A percentile compares a stretch with the other conserved stretches of the same genome.
phyloP scores from a whole-genome alignment of 2,329 filamentous ascomycete genomes.

The Triangularia setosa region DNA sequence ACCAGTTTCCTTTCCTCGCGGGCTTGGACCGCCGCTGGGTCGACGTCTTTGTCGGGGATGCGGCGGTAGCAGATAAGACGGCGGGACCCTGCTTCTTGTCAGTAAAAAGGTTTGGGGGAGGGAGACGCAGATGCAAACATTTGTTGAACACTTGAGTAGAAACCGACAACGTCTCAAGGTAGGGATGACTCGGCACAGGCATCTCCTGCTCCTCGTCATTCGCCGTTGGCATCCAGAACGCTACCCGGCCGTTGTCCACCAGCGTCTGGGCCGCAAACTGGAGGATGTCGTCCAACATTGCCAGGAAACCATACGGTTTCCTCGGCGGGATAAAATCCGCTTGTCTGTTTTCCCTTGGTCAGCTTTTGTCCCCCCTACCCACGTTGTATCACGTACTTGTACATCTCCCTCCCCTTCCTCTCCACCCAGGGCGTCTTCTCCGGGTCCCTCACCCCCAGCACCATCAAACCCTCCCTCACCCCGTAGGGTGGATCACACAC shows the following conservation, averaged over 20 bases:
- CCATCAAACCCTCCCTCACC: conserved; percentile 84
- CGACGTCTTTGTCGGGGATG: conserved; percentile 56
- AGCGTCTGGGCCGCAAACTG: conserved; percentile 74
- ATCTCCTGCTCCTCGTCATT: conserved; percentile 76
- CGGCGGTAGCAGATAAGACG: conserved; percentile 82
- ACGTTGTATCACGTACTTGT: conserved; percentile 50
- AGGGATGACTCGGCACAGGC: conserved; percentile 70
- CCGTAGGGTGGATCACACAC: conserved; percentile 96
- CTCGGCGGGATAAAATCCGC: conserved; percentile 80
- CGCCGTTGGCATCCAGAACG: conserved; percentile 96
- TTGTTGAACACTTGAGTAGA: conserved; percentile 88
- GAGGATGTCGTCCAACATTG: conserved; percentile 86
- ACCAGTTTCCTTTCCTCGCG: conserved; percentile 31
- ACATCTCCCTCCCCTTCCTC: conserved; percentile 65
- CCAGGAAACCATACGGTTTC: conserved; percentile 84
- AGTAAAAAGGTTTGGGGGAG: conserved; percentile 12
- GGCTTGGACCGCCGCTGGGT: conserved; percentile 38
- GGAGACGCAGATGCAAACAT: conserved; percentile 59
- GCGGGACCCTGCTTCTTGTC: conserved; percentile 64
- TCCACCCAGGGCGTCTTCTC: conserved; percentile 57
- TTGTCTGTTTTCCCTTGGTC: conserved; percentile 37
- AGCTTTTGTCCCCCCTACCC: background rate
- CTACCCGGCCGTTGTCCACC: conserved; percentile 73
- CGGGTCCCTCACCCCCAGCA: conserved; percentile 72
- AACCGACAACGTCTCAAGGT: conserved; percentile 66